Evolutionary conservation across 345 rosid species (phyloP), one percentile per base, ranked within the genome.

Genomic region (Mallotus nudiflorus): DNA sequence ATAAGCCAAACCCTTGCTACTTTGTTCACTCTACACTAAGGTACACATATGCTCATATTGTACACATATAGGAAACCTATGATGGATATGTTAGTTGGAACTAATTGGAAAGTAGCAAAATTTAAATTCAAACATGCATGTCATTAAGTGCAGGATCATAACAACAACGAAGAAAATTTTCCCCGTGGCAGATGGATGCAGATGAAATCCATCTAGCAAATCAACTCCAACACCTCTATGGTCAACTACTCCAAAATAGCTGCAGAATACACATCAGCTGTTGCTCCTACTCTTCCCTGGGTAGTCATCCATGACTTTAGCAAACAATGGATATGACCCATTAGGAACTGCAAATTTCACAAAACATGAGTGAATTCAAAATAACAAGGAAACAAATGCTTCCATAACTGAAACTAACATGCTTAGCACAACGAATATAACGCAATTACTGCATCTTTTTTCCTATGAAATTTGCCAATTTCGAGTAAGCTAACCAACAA

Each of bases 221-320:
- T 42, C 40, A 65, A n/a, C 40, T 65, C 68, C 68, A 65, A 8
- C 22, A 45, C 42, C 33, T 65, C 68, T 46, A 55, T 42, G 16
- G 55, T 65, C 55, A 65, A 49, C 28, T 65, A 65, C 60, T 66
- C 70, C 46, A 66, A 39, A 48, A 66, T 66, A 50, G 70, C 70
- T 4, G 70, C 70, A 51, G 70, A 35, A 52, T 66, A 66, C 16
- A 66, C 70, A 19, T 29, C 59, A 50, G 46, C 70, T 20, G 70
- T 66, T 3, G 70, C 70, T 25, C 70, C 60, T 44, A 51, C 70
- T 9, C 70, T 66, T 31, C 70, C 70, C 33, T 66, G 70, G 37
- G 70, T 48, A 1, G 60, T 66, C 7, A 60, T 48, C 39, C 70
- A 51, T 5, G 59, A 51, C 40, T 66, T 66, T 31, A 66, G 60